Conservation (phyloP, 257 asterid species). For the Salvia splendens region DNA sequence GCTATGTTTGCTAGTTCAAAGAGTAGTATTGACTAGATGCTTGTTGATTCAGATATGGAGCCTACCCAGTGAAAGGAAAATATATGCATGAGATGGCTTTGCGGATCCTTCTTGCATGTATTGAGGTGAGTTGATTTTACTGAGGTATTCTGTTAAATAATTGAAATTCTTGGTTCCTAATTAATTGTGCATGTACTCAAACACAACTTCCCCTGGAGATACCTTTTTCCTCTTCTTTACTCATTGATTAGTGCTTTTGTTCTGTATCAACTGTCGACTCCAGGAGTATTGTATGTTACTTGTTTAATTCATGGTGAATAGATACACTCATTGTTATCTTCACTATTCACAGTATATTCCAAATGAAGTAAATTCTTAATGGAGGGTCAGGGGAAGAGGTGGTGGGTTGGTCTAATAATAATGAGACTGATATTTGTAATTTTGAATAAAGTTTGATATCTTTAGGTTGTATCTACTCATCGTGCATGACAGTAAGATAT, state of each 20-base stretch:
- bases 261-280: constrained; percentile 1
- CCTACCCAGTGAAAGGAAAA: constrained; percentile 91
- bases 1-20: constrained; percentile 16
- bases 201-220: constrained; percentile 6
- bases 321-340: neutral
- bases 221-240: constrained; percentile 4
- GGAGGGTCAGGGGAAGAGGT: neutral
- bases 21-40: constrained; percentile 30
- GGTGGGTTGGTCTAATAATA: neutral
- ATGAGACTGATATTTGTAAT: neutral
- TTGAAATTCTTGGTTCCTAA: neutral
- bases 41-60: constrained; percentile 70
- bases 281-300: neutral
- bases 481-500: constrained; percentile 1
- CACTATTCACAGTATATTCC: neutral
- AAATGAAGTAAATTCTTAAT: neutral
- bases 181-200: constrained; percentile 14
- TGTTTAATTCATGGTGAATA: neutral
- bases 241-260: neutral
- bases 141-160: constrained; percentile 11
- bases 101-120: constrained; percentile 94
- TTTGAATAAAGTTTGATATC: neutral
- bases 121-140: constrained; percentile 64
- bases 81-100: constrained; percentile 98
- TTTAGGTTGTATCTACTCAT: neutral